Percentiles rank a stretch among this genome's conserved stretches.
These are phyloP conservation scores for Chaetomium cochliodes DNA, from an alignment of 495 filamentous ascomycete genomes.

Conservation along the genomic window DNA sequence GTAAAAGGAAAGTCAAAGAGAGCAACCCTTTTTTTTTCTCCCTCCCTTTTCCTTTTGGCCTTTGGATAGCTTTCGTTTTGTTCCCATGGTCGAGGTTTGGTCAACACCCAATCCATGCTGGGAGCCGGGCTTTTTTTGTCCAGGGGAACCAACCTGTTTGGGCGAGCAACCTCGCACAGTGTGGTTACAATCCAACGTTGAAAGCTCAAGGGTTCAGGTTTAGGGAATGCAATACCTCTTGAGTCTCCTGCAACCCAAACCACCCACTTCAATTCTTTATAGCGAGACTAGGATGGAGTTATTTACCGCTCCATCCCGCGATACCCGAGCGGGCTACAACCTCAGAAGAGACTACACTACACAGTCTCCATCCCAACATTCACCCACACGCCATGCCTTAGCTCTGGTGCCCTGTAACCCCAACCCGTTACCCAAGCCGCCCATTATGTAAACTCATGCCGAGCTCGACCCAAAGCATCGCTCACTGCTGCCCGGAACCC, in stretches of 20 bases:
- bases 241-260: not conserved
- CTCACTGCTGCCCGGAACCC: slow-evolving; percentile 33
- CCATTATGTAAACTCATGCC: not conserved
- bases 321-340: not conserved
- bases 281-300: not conserved
- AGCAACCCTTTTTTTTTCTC: too few relatives aligned
- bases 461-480: not conserved
- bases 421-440: not conserved
- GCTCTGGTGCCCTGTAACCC: not conserved
- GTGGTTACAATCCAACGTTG: not conserved
- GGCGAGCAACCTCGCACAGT: not conserved
- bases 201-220: not conserved
- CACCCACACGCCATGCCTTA: not conserved
- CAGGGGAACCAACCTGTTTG: not conserved
- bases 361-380: too few relatives aligned
- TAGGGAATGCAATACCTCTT: not conserved
- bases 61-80: too few relatives aligned
- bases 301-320: not conserved
- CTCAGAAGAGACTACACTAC: not conserved
- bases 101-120: too few relatives aligned
- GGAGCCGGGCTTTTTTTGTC: too few relatives aligned
- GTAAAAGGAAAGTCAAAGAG: too few relatives aligned
- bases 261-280: not conserved
- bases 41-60: too few relatives aligned
- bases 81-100: too few relatives aligned